Conservation (phyloP, 2,329 filamentous ascomycete genomes). For the Colletotrichum sp. region DNA sequence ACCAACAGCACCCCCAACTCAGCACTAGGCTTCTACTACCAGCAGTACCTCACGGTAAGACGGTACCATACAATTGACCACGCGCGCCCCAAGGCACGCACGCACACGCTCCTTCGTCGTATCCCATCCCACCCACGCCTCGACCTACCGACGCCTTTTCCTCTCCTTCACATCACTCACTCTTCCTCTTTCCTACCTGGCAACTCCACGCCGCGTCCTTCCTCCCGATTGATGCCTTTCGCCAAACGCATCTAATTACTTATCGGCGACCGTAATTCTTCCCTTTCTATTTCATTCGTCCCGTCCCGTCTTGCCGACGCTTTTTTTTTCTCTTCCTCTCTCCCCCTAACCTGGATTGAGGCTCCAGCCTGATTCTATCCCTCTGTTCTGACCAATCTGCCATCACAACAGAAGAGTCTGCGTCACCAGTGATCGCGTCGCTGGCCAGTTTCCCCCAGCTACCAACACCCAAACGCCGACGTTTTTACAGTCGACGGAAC, state of each 20-base stretch:
- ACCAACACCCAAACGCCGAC: neutral
- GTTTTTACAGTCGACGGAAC: neutral
- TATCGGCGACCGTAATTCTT: constrained; percentile 6
- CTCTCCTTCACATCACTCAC: constrained; percentile 9
- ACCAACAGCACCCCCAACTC: neutral
- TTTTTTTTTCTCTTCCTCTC: neutral
- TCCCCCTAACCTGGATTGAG: neutral
- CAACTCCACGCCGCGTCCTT: constrained; percentile 1
- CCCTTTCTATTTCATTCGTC: constrained; percentile 24
- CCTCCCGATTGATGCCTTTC: neutral
- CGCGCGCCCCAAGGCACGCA: neutral
- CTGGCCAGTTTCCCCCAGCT: neutral
- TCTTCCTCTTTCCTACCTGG: constrained; percentile 10
- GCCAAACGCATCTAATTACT: neutral
- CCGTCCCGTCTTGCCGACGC: constrained; percentile 6
- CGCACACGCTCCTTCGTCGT: neutral
- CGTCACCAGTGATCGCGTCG: constrained; percentile 15
- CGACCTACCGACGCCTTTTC: constrained; percentile 2
- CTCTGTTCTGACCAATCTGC: constrained; percentile 14
- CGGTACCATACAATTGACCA: neutral
- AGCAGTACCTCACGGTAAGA: neutral
- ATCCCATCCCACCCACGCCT: neutral
- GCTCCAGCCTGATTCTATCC: neutral
- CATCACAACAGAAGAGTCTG: constrained; percentile 17
- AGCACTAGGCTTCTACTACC: neutral